A percentile compares a stretch with the other conserved stretches of the same genome.
Conservation (phyloP, 2,329 filamentous ascomycete species). For the Claviceps sp. region DNA sequence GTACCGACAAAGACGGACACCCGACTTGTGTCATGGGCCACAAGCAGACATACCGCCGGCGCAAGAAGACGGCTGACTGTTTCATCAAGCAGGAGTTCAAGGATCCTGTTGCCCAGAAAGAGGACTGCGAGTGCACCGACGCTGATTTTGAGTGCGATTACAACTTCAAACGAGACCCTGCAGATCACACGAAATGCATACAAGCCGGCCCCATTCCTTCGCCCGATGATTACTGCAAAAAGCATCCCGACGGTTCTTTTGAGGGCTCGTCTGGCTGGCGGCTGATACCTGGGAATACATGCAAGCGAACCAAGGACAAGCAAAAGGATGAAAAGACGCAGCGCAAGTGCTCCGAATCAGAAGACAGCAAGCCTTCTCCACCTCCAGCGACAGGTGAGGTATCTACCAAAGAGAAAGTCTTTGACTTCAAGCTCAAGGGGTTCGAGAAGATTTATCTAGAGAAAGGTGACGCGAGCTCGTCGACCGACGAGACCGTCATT, state of each 20-base stretch:
- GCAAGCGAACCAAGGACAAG: slow-evolving; percentile 44
- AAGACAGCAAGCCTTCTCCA: slow-evolving; percentile 23
- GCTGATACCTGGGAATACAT: slow-evolving; percentile 73
- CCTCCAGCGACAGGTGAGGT: slow-evolving; percentile 55
- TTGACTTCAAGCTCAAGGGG: slow-evolving; percentile 41
- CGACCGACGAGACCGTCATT: slow-evolving; percentile 59
- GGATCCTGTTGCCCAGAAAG: slow-evolving; percentile 55
- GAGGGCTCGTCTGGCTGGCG: slow-evolving; percentile 82
- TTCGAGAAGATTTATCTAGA: slow-evolving; percentile 65
- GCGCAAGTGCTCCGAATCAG: slow-evolving; percentile 55
- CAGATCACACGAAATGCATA: slow-evolving; percentile 56
- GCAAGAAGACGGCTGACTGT: slow-evolving; percentile 80
- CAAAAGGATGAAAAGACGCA: slow-evolving; percentile 64
- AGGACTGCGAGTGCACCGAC: slow-evolving; percentile 68
- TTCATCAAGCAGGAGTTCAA: slow-evolving; percentile 80
- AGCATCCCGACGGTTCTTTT: slow-evolving; percentile 54
- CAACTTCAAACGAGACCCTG: slow-evolving; percentile 59
- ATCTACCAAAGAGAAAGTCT: slow-evolving; percentile 42
- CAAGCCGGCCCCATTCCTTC: slow-evolving; percentile 46
- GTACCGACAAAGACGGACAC: slow-evolving; percentile 65
- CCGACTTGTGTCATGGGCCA: slow-evolving; percentile 92
- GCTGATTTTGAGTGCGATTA: slow-evolving; percentile 93
- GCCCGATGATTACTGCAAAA: slow-evolving; percentile 62
- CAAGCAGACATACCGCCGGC: slow-evolving; percentile 71
- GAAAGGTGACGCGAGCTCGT: slow-evolving; percentile 48